A percentile compares a stretch with the other conserved stretches of the same genome.
These are phyloP conservation scores for Leccinum subatratum DNA, from an alignment of 1,284 basidiomycete species.

Conservation along the genomic window DNA sequence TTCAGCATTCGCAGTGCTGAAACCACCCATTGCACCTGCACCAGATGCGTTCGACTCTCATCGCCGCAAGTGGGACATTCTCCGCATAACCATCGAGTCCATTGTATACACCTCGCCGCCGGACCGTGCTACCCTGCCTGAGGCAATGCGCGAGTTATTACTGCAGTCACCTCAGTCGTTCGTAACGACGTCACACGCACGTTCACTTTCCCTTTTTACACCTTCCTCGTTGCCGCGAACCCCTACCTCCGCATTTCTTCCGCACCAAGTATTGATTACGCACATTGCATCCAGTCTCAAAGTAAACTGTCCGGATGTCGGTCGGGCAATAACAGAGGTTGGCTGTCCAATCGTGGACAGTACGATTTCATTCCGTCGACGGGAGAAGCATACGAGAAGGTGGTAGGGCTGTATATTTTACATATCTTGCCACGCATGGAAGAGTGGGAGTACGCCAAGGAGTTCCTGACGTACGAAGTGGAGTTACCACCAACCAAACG, in stretches of 20 bases:
- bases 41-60: conserved; percentile 49
- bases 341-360: conserved; percentile 54
- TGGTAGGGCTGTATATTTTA: conserved; percentile 69
- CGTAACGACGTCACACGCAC: conserved; percentile 51
- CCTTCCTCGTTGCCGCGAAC: conserved; percentile 39
- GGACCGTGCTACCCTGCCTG: conserved; percentile 44
- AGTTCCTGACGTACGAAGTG: conserved; percentile 67
- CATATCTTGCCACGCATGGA: conserved; percentile 65
- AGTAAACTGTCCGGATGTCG: conserved; percentile 54
- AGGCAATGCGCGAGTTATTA: conserved; percentile 46
- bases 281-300: conserved; percentile 67
- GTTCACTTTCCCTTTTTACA: conserved; percentile 64
- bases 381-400: conserved; percentile 60
- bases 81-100: conserved; percentile 74
- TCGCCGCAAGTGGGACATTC: conserved; percentile 77
- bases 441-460: conserved; percentile 73
- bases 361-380: conserved; percentile 33
- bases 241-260: conserved; percentile 54
- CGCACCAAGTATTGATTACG: conserved; percentile 62
- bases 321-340: conserved; percentile 66
- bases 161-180: conserved; percentile 57
- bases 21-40: conserved; percentile 39
- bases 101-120: conserved; percentile 60
- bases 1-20: conserved; percentile 62
- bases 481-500: conserved; percentile 51